Evolutionary conservation across 805 yeast species (phyloP).

Genomic region (Candida insectorum): DNA sequence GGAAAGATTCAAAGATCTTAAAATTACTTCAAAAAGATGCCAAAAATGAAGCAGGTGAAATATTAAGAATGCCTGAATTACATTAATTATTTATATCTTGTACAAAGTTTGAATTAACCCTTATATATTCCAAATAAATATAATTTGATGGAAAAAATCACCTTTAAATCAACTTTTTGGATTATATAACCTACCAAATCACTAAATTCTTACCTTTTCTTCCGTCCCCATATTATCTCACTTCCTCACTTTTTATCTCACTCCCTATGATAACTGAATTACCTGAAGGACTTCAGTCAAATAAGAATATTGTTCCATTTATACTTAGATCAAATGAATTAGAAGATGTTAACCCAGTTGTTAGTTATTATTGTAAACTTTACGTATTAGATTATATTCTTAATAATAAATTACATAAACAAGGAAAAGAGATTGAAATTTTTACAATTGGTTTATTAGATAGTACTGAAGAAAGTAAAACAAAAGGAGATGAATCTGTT

Average conservation of each 20-base stretch:
- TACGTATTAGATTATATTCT: slow-evolving; percentile 75
- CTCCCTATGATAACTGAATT: slow-evolving; percentile 11
- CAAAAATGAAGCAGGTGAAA: slow-evolving; percentile 64
- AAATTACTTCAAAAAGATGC: slow-evolving; percentile 66
- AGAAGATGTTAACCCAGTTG: slow-evolving; percentile 54
- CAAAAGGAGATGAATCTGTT: slow-evolving; percentile 32
- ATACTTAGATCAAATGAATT: slow-evolving; percentile 59
- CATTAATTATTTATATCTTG: not conserved
- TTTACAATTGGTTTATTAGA: slow-evolving; percentile 65
- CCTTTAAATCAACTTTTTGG: not conserved
- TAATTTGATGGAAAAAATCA: too few species aligned
- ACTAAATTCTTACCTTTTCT: not conserved
- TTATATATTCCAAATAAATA: too few species aligned
- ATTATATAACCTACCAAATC: not conserved
- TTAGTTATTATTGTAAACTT: slow-evolving; percentile 65
- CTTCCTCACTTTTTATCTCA: not conserved
- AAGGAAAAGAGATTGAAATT: slow-evolving; percentile 51
- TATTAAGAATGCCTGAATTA: slow-evolving; percentile 79
- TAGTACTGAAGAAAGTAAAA: slow-evolving; percentile 61
- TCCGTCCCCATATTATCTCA: not conserved
- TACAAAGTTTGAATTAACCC: too few species aligned
- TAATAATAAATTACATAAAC: slow-evolving; percentile 53
- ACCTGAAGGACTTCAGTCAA: slow-evolving; percentile 23
- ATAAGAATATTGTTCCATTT: slow-evolving; percentile 42
- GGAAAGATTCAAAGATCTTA: slow-evolving; percentile 70